These are phyloP conservation scores for Mucor racemosus DNA, from an alignment of 371 early-diverging fungal genomes.

Conservation along the genomic window DNA sequence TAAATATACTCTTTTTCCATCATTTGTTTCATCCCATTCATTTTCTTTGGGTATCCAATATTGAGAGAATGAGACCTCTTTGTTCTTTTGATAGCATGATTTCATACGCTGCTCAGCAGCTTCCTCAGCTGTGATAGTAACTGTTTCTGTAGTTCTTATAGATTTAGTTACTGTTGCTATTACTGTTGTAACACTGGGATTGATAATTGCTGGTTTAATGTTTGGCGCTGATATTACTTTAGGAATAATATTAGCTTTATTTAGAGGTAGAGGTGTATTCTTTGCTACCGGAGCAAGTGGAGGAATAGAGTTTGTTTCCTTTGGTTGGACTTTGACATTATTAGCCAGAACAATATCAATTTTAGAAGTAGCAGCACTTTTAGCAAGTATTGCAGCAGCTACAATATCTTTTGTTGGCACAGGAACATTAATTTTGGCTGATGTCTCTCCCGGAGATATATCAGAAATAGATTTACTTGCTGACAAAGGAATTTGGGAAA, in stretches of 20 bases:
- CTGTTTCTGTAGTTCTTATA: neutral
- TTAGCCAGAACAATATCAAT: too few species aligned
- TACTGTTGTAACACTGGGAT: neutral
- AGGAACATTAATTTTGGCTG: neutral
- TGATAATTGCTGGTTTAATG: neutral
- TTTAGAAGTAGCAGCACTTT: too few species aligned
- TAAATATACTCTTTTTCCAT: conserved; percentile 30
- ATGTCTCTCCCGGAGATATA: neutral
- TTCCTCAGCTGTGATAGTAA: neutral
- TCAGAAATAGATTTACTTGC: neutral
- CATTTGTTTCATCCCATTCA: conserved; percentile 39
- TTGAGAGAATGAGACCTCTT: conserved; percentile 27
- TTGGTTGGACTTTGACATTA: neutral
- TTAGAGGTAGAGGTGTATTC: neutral
- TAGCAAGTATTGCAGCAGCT: neutral
- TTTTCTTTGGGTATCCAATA: conserved; percentile 49
- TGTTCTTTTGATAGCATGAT: conserved; percentile 19
- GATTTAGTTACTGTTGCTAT: neutral
- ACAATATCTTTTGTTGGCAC: neutral
- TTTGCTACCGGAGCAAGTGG: too few species aligned
- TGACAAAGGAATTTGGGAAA: neutral
- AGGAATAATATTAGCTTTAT: neutral
- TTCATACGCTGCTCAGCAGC: neutral
- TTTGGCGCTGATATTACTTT: neutral
- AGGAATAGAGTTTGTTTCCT: too few species aligned